phyloP scores from a whole-genome alignment of 768 basidiomycete genomes.

The Dacryopinax spathularia region DNA sequence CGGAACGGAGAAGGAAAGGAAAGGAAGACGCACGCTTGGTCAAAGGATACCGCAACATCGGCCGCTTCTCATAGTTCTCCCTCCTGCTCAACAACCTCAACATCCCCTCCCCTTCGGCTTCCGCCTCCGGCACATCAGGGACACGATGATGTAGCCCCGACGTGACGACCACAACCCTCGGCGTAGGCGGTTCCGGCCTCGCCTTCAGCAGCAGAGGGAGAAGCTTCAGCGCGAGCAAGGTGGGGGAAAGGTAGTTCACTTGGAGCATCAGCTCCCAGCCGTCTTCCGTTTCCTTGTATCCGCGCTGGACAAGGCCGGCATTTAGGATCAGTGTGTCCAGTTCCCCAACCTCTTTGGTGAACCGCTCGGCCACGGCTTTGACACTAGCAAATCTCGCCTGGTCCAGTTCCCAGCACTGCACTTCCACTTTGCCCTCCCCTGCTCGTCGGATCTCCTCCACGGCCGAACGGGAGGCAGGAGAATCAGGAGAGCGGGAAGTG shows the following conservation, averaged over 20 bases:
- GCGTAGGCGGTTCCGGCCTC: constrained; percentile 19
- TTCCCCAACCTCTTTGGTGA: constrained; percentile 13
- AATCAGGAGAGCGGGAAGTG: not conserved
- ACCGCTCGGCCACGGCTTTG: constrained; percentile 26
- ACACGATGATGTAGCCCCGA: constrained; percentile 31
- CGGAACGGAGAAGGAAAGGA: not conserved
- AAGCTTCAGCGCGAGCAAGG: constrained; percentile 8
- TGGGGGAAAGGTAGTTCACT: constrained; percentile 9
- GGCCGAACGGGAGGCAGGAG: not conserved
- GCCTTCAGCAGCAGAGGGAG: constrained; percentile 5
- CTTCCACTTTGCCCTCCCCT: constrained; percentile 2
- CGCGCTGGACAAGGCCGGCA: not conserved
- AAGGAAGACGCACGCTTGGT: not conserved
- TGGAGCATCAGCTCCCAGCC: constrained; percentile 28
- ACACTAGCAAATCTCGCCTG: constrained; percentile 31
- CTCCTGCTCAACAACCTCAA: constrained; percentile 19
- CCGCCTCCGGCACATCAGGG: constrained; percentile 13
- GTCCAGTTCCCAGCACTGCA: constrained; percentile 32
- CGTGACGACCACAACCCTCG: constrained; percentile 30
- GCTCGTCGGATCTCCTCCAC: not conserved
- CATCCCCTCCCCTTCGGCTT: constrained; percentile 17
- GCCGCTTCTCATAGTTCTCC: not conserved
- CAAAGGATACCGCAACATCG: not conserved
- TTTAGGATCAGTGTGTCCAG: constrained; percentile 1
- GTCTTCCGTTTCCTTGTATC: not conserved